phyloP scores from a whole-genome alignment of 2,329 filamentous ascomycete species.

The Clathrospora elynae region DNA sequence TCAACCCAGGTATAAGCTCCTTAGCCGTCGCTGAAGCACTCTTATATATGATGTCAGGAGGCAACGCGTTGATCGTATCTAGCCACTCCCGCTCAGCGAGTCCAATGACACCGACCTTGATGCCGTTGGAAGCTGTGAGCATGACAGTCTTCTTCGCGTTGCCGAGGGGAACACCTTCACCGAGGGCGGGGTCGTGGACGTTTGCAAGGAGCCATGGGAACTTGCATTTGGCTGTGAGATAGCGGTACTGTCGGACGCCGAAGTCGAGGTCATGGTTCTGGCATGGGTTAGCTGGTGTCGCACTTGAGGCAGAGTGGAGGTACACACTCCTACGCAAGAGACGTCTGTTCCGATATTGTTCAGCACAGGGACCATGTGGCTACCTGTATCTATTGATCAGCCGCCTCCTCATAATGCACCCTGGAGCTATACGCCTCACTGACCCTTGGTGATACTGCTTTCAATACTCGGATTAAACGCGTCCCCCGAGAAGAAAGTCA shows the following conservation, averaged over 20 bases:
- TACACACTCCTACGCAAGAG: conserved; percentile 78
- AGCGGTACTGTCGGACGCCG: conserved; percentile 77
- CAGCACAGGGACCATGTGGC: conserved; percentile 86
- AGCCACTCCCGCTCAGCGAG: conserved; percentile 88
- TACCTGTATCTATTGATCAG: conserved; percentile 51
- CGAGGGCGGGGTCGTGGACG: conserved; percentile 80
- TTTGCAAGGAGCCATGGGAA: conserved; percentile 94
- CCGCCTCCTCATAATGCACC: background rate
- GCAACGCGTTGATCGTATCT: conserved; percentile 83
- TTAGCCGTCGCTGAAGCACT: conserved; percentile 77
- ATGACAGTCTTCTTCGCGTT: conserved; percentile 77
- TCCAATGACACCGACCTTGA: conserved; percentile 85
- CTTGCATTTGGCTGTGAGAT: conserved; percentile 73
- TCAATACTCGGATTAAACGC: conserved; percentile 91
- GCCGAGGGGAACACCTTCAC: conserved; percentile 74
- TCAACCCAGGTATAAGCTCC: conserved; percentile 73
- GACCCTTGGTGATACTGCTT: conserved; percentile 84
- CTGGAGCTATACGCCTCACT: background rate
- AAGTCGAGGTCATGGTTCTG: conserved; percentile 94
- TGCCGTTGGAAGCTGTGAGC: conserved; percentile 77
- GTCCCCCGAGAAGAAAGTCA: conserved; percentile 90
- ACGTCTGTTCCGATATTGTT: conserved; percentile 78
- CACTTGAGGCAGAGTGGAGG: background rate
- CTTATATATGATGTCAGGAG: conserved; percentile 80
- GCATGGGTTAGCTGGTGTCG: conserved; percentile 16